These are phyloP conservation scores for Hortiboletus campestris DNA, from an alignment of 768 basidiomycete genomes.

Conservation along the genomic window DNA sequence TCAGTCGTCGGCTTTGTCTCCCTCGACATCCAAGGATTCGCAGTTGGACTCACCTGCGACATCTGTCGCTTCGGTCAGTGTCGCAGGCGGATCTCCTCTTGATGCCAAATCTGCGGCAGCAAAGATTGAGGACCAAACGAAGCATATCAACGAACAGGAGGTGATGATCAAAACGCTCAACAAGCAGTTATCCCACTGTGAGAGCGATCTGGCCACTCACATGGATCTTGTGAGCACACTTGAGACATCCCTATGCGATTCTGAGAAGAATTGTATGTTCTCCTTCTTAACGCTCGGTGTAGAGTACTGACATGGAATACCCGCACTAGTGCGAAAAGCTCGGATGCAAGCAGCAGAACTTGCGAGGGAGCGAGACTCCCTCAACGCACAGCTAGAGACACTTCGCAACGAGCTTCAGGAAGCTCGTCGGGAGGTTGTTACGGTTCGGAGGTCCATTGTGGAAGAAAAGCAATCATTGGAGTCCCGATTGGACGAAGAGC, in stretches of 20 bases:
- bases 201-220: constrained; percentile 85
- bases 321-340: constrained; percentile 75
- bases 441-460: constrained; percentile 73
- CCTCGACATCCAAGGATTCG: constrained; percentile 69
- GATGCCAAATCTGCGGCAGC: constrained; percentile 54
- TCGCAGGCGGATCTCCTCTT: constrained; percentile 32
- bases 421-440: constrained; percentile 75
- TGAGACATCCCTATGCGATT: constrained; percentile 84
- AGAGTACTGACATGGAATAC: constrained; percentile 9
- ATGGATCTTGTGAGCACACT: constrained; percentile 86
- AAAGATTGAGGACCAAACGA: constrained; percentile 71
- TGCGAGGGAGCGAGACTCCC: constrained; percentile 78
- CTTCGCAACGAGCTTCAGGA: constrained; percentile 74
- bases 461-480: constrained; percentile 90
- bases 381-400: constrained; percentile 60
- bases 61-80: constrained; percentile 50
- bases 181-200: constrained; percentile 91
- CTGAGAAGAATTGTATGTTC: constrained; percentile 86
- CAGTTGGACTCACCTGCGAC: constrained; percentile 66
- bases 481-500: constrained; percentile 80
- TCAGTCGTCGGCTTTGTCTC: constrained; percentile 52
- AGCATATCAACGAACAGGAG: constrained; percentile 80
- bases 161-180: constrained; percentile 92
- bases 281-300: not conserved
- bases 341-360: constrained; percentile 92